Evolutionary conservation across 2,329 filamentous ascomycete species (phyloP).

Genomic region (Talaromyces sp.): DNA sequence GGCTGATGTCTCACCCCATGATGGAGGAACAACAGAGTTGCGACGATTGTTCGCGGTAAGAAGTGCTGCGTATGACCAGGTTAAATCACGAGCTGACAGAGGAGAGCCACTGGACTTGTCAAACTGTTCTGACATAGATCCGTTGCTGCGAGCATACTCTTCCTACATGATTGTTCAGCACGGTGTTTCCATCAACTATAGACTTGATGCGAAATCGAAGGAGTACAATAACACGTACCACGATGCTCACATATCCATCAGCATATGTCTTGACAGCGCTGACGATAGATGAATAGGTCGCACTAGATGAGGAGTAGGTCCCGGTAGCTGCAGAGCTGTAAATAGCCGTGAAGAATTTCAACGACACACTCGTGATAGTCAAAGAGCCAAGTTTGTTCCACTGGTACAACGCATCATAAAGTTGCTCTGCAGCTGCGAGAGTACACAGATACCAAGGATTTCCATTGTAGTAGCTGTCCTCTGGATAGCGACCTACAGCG

Average conservation of each 20-base stretch:
- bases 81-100: constrained; percentile 46
- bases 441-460: constrained; percentile 82
- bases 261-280: constrained; percentile 65
- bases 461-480: constrained; percentile 74
- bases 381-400: constrained; percentile 68
- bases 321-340: constrained; percentile 61
- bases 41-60: constrained; percentile 41
- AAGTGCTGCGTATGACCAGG: constrained; percentile 50
- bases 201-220: background rate
- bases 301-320: constrained; percentile 63
- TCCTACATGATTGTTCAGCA: constrained; percentile 18
- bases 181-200: background rate
- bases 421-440: constrained; percentile 75
- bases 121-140: constrained; percentile 46
- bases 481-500: constrained; percentile 65
- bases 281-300: constrained; percentile 58
- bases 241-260: constrained; percentile 56
- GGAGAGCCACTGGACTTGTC: constrained; percentile 37
- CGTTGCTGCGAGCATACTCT: constrained; percentile 30
- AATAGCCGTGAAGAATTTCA: constrained; percentile 72
- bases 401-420: constrained; percentile 74
- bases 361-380: constrained; percentile 64
- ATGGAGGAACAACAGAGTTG: constrained; percentile 33
- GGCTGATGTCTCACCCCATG: constrained; percentile 38
- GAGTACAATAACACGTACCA: constrained; percentile 26